Base-by-base conservation (phyloP, 805 yeast genomes). In the Candida golubevii region DNA sequence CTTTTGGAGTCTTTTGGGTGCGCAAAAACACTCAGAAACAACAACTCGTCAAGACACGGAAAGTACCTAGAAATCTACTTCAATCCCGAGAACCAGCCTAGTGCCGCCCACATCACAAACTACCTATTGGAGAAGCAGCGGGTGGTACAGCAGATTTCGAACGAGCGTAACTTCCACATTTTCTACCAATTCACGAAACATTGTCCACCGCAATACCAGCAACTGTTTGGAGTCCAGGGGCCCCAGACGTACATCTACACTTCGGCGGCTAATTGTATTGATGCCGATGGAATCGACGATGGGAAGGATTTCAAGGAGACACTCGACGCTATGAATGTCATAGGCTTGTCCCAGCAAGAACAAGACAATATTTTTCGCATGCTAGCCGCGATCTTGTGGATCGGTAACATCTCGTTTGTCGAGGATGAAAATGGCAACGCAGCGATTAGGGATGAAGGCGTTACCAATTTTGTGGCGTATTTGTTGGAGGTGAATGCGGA, bases 91-190 rank as follows among this genome's bases (percentile, higher is more conserved):
- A 79, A 77, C 55, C 96, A 87, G 62, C 99, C 99, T 4, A 83
- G 88, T 35, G 88, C 96, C 35, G 99, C 97, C 38, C 91, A 89
- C 62, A 93, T 93, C 62, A 93, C 98, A 44, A 93, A 93, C 65
- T 93, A 93, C 62, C 68, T 93, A 50, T 72, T 93, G 51, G 99
- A 93, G 61, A 93, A 93, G 62, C 96, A 88, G 66, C 79, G 99
- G 65, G 97, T 93, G 29, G 99, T 93, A n/a, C 83, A 91, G 30
- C 99, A 93, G 65, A 87, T 89, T 53, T 74, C 80, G 51, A 82
- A 85, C 55, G 99, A 93, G 71, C 79, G 99, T 64, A 93, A 93
- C 62, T 93, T 93, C 72, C 99, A 93, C 63, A 93, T 93, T 45
- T 93, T 93, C 62, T 93, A 93, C 62, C 99, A 93, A 69, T 85